Base-by-base conservation (phyloP, 129 eudicot genomes). In the Flaveria sonorensis region DNA sequence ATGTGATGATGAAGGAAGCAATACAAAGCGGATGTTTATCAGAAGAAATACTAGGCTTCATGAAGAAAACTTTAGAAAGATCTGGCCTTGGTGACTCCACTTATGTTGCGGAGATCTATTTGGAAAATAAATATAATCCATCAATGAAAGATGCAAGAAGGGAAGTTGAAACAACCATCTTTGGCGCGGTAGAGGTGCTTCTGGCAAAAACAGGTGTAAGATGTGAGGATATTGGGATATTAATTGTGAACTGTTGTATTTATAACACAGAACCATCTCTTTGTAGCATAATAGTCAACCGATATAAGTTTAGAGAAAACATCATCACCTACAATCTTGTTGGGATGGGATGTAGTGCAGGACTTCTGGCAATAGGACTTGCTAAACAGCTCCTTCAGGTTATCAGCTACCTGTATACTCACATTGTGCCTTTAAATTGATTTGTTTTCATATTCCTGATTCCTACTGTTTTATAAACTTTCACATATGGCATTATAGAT, bases 321-420 rank as follows among this genome's bases (percentile, higher is more conserved):
- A 61, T 86, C 50, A 14, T 52, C 6, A 84, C 72, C 77, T 86
- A 86, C 74, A 86, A 84, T 68, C 85, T 89, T 11, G n/a, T 51
- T 57, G 93, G 93, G 9, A 89, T 89, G 93, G 93, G 93, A 16
- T 89, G 93, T 72, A 86, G 84, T 21, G 85, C 90, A 26, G 82
- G 90, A 7, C 78, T 82, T n/a, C 18, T 70, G 8, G 81, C 84
- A 12, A 70, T 82, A 21, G 87, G 82, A 64, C 82, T 89, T 36
- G 90, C 88, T 19, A 84, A 81, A 50, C 85, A 83, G 36, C 82
- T 89, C 46, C 86, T 86, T 68, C 83, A 88, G 88, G 90, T 86
- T 65, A 73, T 57, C 14, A 10, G 7, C 5, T 42, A 46, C 57
- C 57, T 4, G 24, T 69, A 59, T 2, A 59, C 36, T 1, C 65